Percentiles rank a stretch among this genome's conserved stretches.
These are phyloP conservation scores for Cordyceps javanica DNA, from an alignment of 2,329 filamentous ascomycete genomes.

Conservation along the genomic window DNA sequence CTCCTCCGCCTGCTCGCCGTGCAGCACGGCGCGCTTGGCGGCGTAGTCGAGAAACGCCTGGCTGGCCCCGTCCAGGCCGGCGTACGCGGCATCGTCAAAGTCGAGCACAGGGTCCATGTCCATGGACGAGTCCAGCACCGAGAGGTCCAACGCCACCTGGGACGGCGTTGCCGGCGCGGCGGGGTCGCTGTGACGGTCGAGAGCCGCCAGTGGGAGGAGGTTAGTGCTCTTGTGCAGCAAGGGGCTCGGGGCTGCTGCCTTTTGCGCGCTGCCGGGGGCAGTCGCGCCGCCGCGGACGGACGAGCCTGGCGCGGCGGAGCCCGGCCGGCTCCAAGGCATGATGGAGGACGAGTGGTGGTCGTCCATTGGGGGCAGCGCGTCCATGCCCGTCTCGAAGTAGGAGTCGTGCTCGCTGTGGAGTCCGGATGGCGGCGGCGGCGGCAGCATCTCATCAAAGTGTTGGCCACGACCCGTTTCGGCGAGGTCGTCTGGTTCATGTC, in stretches of 20 bases:
- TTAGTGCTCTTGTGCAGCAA: slow-evolving; percentile 32
- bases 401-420: slow-evolving; percentile 27
- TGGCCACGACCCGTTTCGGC: slow-evolving; percentile 24
- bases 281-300: slow-evolving; percentile 27
- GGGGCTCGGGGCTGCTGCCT: slow-evolving; percentile 28
- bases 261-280: slow-evolving; percentile 30
- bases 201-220: slow-evolving; percentile 28
- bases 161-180: slow-evolving; percentile 13
- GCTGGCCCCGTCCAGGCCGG: slow-evolving; percentile 38
- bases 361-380: slow-evolving; percentile 58
- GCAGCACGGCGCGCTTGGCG: slow-evolving; percentile 28
- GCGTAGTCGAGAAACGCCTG: slow-evolving; percentile 41
- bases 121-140: slow-evolving; percentile 27
- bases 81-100: slow-evolving; percentile 17
- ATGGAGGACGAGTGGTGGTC: slow-evolving; percentile 55
- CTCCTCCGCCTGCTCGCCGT: slow-evolving; percentile 24
- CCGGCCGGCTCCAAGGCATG: slow-evolving; percentile 46
- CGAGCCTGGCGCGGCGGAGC: slow-evolving; percentile 41
- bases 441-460: slow-evolving; percentile 21
- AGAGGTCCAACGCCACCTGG: slow-evolving; percentile 27
- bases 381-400: slow-evolving; percentile 62
- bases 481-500: slow-evolving; percentile 16
- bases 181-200: slow-evolving; percentile 44
- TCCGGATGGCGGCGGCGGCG: slow-evolving; percentile 22
- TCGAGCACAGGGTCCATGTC: slow-evolving; percentile 19